phyloP scores from a whole-genome alignment of 2,329 filamentous ascomycete genomes.

The Parascedosporium putredinis region DNA sequence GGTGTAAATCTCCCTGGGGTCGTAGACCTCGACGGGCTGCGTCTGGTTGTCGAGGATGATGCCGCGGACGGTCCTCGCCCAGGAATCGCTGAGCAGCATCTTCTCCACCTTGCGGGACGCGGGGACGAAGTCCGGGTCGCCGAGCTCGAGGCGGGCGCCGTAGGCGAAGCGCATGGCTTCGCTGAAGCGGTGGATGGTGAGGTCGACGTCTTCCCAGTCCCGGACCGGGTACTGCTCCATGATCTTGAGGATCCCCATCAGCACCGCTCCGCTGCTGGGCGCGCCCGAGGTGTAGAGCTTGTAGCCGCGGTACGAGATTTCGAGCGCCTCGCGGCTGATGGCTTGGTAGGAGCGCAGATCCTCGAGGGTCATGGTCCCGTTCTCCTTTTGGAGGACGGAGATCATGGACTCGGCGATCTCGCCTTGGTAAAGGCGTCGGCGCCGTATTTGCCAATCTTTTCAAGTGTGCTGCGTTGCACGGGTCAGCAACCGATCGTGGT shows the following conservation, averaged over 20 bases:
- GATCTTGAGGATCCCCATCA: slow-evolving; percentile 67
- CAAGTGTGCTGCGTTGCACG: slow-evolving; percentile 45
- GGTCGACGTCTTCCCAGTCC: slow-evolving; percentile 42
- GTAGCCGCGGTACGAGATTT: slow-evolving; percentile 58
- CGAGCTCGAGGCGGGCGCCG: slow-evolving; percentile 64
- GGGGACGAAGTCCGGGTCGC: slow-evolving; percentile 67
- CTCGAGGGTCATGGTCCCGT: slow-evolving; percentile 76
- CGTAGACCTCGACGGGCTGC: slow-evolving; percentile 62
- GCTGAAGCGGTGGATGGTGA: slow-evolving; percentile 72
- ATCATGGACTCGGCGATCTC: slow-evolving; percentile 66
- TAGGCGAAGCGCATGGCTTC: slow-evolving; percentile 84
- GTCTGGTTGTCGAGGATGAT: slow-evolving; percentile 66
- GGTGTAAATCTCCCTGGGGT: slow-evolving; percentile 55
- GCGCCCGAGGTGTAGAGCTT: slow-evolving; percentile 60
- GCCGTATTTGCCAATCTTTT: slow-evolving; percentile 64
- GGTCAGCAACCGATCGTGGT: neutral
- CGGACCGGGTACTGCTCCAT: slow-evolving; percentile 62
- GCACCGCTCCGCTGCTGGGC: slow-evolving; percentile 69
- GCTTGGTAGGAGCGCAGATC: slow-evolving; percentile 67
- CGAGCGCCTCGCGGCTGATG: slow-evolving; percentile 52
- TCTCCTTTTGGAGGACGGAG: slow-evolving; percentile 51
- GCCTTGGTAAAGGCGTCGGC: slow-evolving; percentile 65
- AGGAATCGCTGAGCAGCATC: slow-evolving; percentile 52
- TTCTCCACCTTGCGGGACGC: slow-evolving; percentile 48
- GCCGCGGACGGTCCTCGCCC: slow-evolving; percentile 46